Percentiles rank a stretch among this genome's conserved stretches.
Evolutionary conservation across 2,329 filamentous ascomycete genomes (phyloP).

Genomic region (Paecilomyces sp.): DNA sequence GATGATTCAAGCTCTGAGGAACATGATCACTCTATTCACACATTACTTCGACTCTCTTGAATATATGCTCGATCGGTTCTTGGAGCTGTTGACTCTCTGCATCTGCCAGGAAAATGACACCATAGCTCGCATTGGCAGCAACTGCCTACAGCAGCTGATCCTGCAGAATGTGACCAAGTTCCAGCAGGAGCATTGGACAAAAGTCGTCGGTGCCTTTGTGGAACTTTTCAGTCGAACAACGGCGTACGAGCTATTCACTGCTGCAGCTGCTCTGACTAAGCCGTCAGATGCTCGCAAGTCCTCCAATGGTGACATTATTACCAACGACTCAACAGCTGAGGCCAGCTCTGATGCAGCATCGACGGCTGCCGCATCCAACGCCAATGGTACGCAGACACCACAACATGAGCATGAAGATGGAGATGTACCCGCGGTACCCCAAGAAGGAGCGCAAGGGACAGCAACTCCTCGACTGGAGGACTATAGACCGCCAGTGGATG

Average conservation of each 20-base stretch:
- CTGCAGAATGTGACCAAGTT: slow-evolving; percentile 95
- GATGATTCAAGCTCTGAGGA: slow-evolving; percentile 96
- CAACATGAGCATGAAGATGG: slow-evolving; percentile 24
- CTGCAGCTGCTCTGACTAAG: slow-evolving; percentile 49
- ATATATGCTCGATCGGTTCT: slow-evolving; percentile 96
- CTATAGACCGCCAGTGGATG: slow-evolving; percentile 67
- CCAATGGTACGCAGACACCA: slow-evolving; percentile 21
- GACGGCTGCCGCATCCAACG: slow-evolving; percentile 15
- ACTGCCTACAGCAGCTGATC: slow-evolving; percentile 94
- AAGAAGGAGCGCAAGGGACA: slow-evolving; percentile 10
- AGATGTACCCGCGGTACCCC: slow-evolving; percentile 20
- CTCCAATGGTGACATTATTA: slow-evolving; percentile 21
- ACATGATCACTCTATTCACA: slow-evolving; percentile 98
- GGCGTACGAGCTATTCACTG: slow-evolving; percentile 89
- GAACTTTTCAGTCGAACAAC: slow-evolving; percentile 93
- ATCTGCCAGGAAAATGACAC: slow-evolving; percentile 99
- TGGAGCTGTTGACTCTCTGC: slow-evolving; percentile 88
- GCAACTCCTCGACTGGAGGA: slow-evolving; percentile 62
- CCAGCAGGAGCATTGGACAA: slow-evolving; percentile 76
- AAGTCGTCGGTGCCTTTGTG: slow-evolving; percentile 92
- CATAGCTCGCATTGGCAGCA: slow-evolving; percentile 94
- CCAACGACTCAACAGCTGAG: slow-evolving; percentile 16
- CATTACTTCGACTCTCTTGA: slow-evolving; percentile 96
- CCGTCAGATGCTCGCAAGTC: slow-evolving; percentile 17
- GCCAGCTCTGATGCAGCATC: slow-evolving; percentile 15